phyloP scores from a whole-genome alignment of 139 green algal genomes.

The Picochlorum costavermella region DNA sequence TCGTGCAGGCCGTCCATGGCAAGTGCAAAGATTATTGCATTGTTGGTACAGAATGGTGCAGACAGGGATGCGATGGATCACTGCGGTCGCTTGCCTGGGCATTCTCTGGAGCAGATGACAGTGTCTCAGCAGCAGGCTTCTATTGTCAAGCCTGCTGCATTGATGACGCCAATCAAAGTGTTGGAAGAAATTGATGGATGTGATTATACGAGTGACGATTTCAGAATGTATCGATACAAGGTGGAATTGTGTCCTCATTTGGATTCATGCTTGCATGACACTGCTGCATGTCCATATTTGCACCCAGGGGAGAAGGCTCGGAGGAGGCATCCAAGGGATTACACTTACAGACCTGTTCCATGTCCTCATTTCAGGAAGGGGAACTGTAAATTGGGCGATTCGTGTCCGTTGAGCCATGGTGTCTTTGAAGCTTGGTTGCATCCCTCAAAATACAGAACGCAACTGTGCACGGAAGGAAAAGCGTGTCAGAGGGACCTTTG shows the following conservation, averaged over 20 bases:
- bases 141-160: background rate
- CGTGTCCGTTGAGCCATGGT: conserved; percentile 86
- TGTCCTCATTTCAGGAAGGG: conserved; percentile 88
- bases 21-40: background rate
- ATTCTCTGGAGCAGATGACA: background rate
- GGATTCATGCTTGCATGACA: background rate
- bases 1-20: background rate
- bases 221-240: conserved; percentile 8
- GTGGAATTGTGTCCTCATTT: conserved; percentile 1
- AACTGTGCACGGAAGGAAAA: conserved; percentile 88
- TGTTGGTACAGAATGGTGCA: background rate
- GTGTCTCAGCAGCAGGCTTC: background rate
- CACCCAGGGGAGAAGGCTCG: conserved; percentile 65
- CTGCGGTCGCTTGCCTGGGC: background rate
- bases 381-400: conserved; percentile 68
- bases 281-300: background rate
- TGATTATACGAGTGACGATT: background rate
- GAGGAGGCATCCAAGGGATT: conserved; percentile 55
- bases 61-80: background rate
- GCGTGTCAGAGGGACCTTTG: conserved; percentile 83
- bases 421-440: conserved; percentile 98
- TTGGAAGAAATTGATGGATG: background rate
- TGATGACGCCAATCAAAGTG: background rate
- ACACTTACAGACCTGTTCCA: conserved; percentile 60
- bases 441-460: conserved; percentile 80